phyloP scores from a whole-genome alignment of 805 yeast genomes.

The Lipomyces oligophaga region DNA sequence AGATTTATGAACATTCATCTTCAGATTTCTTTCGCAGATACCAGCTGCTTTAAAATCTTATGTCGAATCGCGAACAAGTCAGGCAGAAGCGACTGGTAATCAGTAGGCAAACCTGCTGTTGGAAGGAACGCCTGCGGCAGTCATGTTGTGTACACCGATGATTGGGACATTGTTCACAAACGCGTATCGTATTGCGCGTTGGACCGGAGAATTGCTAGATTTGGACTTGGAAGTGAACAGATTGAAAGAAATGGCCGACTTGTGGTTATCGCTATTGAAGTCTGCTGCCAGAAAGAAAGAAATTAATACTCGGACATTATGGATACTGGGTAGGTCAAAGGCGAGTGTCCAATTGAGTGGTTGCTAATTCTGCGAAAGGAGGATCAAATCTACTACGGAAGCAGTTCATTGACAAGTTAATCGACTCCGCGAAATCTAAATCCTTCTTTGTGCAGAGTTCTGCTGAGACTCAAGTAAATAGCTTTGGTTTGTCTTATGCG shows the following conservation, averaged over 20 bases:
- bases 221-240: too few relatives aligned
- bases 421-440: constrained; percentile 4
- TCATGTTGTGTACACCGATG: too few relatives aligned
- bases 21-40: too few relatives aligned
- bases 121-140: too few relatives aligned
- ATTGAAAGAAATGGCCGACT: constrained; percentile 6
- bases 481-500: constrained; percentile 32
- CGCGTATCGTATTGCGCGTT: too few relatives aligned
- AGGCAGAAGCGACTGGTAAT: too few relatives aligned
- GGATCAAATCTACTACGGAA: constrained; percentile 12
- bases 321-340: constrained; percentile 22
- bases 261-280: constrained; percentile 20
- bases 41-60: too few relatives aligned
- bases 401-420: constrained; percentile 10
- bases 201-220: too few relatives aligned
- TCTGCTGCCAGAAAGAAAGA: constrained; percentile 6
- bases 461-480: constrained; percentile 17
- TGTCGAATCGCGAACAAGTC: too few relatives aligned
- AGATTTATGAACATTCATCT: constrained; percentile 29
- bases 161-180: too few relatives aligned
- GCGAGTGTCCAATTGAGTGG: too few relatives aligned
- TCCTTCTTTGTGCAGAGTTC: constrained; percentile 6
- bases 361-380: not conserved
- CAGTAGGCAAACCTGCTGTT: too few relatives aligned
- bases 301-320: constrained; percentile 3